Evolutionary conservation across 495 filamentous ascomycete genomes (phyloP).

Genomic region (Xanthoparmelia taractica): DNA sequence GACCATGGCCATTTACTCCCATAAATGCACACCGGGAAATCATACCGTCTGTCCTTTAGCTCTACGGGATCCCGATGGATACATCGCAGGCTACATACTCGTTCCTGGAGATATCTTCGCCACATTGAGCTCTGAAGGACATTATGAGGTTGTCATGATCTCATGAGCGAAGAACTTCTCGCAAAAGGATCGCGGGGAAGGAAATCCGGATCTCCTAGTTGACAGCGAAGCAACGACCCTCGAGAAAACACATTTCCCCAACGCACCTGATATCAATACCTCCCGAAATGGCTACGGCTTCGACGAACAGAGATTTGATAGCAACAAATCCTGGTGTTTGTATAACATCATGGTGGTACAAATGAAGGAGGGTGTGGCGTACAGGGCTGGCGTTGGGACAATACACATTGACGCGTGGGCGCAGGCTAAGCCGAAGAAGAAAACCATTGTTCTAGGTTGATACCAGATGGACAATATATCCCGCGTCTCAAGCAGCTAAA

Average conservation of each 20-base stretch:
- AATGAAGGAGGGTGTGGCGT: constrained; percentile 67
- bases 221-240: constrained; percentile 16
- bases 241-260: constrained; percentile 14
- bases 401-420: constrained; percentile 27
- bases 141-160: constrained; percentile 15
- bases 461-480: too few relatives aligned
- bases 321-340: constrained; percentile 19
- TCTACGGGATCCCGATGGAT: constrained; percentile 5
- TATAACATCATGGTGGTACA: constrained; percentile 30
- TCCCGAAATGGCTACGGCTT: neutral
- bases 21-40: constrained; percentile 12
- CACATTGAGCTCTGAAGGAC: neutral
- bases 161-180: constrained; percentile 8
- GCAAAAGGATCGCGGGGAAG: constrained; percentile 19
- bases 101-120: constrained; percentile 17
- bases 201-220: constrained; percentile 18
- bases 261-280: constrained; percentile 10
- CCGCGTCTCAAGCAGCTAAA: too few relatives aligned
- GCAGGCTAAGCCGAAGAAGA: constrained; percentile 14
- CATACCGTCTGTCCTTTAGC: constrained; percentile 18
- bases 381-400: constrained; percentile 48
- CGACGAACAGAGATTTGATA: constrained; percentile 18
- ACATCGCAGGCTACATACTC: constrained; percentile 18
- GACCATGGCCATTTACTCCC: neutral
- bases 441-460: constrained; percentile 13